Base-by-base conservation (phyloP, 495 filamentous ascomycete species). In the Daldinia bambusicola region DNA sequence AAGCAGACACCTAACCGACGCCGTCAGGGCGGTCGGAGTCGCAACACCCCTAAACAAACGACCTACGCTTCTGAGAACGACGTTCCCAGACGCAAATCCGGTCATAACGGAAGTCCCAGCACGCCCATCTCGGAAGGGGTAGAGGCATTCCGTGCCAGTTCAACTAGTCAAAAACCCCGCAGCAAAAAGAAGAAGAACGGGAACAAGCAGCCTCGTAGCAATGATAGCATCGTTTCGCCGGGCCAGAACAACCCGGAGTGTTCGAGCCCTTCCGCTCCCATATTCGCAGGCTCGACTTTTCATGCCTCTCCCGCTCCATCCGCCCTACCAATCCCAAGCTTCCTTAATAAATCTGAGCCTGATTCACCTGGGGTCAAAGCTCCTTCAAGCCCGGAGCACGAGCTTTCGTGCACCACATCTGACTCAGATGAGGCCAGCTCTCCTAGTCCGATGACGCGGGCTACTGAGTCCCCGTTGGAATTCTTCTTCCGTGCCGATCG, bases 231-330 rank as follows among this genome's bases (percentile, higher is more conserved):
- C 18, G 74, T 74, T 13, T 80, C 83, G 30, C 80, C 83, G 3
- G 77, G 67, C 6, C 77, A 74, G 14, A 59, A 72, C 32, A 80
- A 73, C 34, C 74, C 75, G 6, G 80, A 79, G 30, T 76, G 78
- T n/a, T 76, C 62, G 36, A 85, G 82, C 2, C 75, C 75, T n/a
- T 80, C 86, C 16, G 85, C 83, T 48, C 76, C 86, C 66, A 85
- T 92, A 64, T 99, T 97, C 79, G 95, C 95, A 13, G 95, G 95
- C 14, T 92, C 94, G 14, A 96, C 93, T 0, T 99, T 99, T 79
- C 95, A 98, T 77, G 91, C 93, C 10, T 99, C 95, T 2, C 95
- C 95, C 13, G 94, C 94, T 2, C 92, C 96, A 2, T 95, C 94
- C 3, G 88, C 93, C n/a, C 86, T 99, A 5, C 96, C 96, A 0